These are phyloP conservation scores for Sphenostylis stenocarpa DNA, from an alignment of 306 rosid species.

Conservation along the genomic window DNA sequence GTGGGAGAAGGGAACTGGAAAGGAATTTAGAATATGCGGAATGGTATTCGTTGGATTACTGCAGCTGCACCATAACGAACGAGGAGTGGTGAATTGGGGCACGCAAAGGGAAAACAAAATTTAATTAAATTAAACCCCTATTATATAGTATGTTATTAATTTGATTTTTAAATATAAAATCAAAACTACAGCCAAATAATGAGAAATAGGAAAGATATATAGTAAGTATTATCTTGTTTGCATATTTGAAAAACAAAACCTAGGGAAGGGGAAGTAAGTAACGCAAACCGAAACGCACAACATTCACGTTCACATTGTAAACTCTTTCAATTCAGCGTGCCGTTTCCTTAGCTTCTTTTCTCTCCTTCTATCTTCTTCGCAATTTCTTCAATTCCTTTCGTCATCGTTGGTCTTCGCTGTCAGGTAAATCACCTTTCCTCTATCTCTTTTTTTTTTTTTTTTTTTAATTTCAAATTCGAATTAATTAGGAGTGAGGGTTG, in stretches of 20 bases:
- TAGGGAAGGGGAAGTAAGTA: constrained; percentile 4
- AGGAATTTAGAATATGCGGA: constrained; percentile 39
- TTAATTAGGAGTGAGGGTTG: constrained; percentile 18
- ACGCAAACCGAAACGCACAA: constrained; percentile 7
- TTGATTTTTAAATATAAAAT: not conserved
- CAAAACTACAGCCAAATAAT: not conserved
- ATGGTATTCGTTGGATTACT: not conserved
- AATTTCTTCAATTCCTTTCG: constrained; percentile 20
- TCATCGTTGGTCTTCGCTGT: constrained; percentile 14
- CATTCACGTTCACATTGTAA: not conserved
- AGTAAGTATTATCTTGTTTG: not conserved
- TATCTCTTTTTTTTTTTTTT: not conserved
- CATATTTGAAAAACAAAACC: not conserved
- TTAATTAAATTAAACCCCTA: not conserved
- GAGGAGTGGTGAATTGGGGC: not conserved
- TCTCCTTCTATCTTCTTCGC: constrained; percentile 3
- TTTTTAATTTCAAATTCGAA: constrained; percentile 1
- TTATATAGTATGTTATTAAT: not conserved
- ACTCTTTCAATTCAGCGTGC: constrained; percentile 6
- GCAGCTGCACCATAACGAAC: not conserved
- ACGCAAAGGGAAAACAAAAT: not conserved
- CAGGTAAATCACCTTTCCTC: constrained; percentile 43
- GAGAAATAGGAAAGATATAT: not conserved
- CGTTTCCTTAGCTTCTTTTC: not conserved
- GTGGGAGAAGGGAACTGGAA: not conserved